Evolutionary conservation across 768 basidiomycete genomes (phyloP), one percentile per base, ranked within the genome.

Genomic region (Boletus rubropictus): DNA sequence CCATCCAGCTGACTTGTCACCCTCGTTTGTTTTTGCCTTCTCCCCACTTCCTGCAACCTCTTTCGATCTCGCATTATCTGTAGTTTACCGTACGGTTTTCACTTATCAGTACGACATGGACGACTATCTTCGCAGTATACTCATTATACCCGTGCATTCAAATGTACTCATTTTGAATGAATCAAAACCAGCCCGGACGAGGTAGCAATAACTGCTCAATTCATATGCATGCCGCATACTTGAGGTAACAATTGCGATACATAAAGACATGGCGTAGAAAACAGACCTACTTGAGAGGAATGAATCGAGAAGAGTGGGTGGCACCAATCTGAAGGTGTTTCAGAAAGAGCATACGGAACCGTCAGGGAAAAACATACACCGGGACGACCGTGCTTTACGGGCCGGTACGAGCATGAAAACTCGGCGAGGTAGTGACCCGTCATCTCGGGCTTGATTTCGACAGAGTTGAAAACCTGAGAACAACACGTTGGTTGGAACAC

Each of bases 381-480:
- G 63, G 96, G 94, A 63, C 95, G 92, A 81, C 95, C 95, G 79
- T 99, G 95, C 79, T 94, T 94, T 72, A 99, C 95, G 62, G 95
- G 95, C 67, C 87, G 81, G 86, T 96, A 98, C 51, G 95, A 92
- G 76, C 89, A 89, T 25, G 89, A 89, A 75, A 89, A 90, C 75
- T 99, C 96, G 54, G 79, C 96, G 66, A 98, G 92, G 77, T 99
- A 98, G 82, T 95, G 94, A 50, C 96, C 96, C 54, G 88, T 90
- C 96, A 99, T 99, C 73, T 99, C 96, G 56, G 96, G 94, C 78
- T 95, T 98, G 78, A 98, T 94, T 74, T 98, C 95, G 54, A 97
- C 92, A 35, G 91, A 84, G 77, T 91, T 92, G 79, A 92, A 92
- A 52, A 86, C 83, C 87, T 90, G 34, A 32, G 17, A 54, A 27